Evolutionary conservation across 495 filamentous ascomycete species (phyloP), one percentile per base, ranked within the genome.

Genomic region (Podospora conica): DNA sequence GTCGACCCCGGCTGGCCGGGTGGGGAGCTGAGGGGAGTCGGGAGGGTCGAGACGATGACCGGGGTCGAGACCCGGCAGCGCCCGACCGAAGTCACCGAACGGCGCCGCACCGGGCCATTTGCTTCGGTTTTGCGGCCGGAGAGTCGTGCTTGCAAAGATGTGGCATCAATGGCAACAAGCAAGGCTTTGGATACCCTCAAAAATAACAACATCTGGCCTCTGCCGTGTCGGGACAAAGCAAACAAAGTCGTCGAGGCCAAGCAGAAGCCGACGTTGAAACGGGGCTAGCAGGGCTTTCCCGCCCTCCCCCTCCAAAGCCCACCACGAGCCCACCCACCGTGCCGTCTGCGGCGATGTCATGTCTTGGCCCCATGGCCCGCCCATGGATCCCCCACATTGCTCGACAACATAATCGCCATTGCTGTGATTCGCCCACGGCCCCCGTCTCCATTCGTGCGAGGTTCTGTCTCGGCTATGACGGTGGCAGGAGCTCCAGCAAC

Each of bases 391-490:
- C 72, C 71, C 73, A 73, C 73, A 73, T 65, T 71, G 71, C 65
- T 62, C 62, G 62, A 59, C 69, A 65, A 59, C 62, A 71, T 66
- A 74, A 74, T 73, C 60, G 62, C 28, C 64, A 55, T 53, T 29
- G 11, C 58, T 33, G 23, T 74, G 69, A 74, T 74, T 74, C 69
- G 73, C 57, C 66, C 18, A 28, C 25, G 11, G 53, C 40, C 25
- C 59, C 61, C 25, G 69, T 65, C 67, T 71, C 73, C 73, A 73
- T 70, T 63, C 65, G 68, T 65, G 68, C 66, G 65, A 74, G 71
- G 66, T 66, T 67, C 71, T 72, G 71, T 68, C 68, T 75, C 73
- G 73, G 74, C 74, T 73, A 75, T 74, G 70, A 74, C 72, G 72
- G 72, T 75, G 70, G 72, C 63, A 68, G 71, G 68, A 71, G 70